Base-by-base conservation (phyloP, 2,329 filamentous ascomycete genomes). In the Ceratocystis albifundus region DNA sequence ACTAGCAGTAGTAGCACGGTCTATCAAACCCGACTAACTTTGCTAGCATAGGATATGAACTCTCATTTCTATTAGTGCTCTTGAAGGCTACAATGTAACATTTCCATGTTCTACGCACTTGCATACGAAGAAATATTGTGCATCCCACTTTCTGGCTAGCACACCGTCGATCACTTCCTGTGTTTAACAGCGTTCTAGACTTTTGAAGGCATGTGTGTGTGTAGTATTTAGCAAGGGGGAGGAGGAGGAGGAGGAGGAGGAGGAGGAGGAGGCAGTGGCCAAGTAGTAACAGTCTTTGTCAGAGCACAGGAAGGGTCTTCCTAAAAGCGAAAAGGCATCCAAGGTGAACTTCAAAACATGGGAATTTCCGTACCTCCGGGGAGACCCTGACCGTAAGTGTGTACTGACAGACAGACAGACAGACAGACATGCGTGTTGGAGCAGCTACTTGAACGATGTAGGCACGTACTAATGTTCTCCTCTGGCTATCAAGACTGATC, bases 51-150 rank as follows among this genome's bases (percentile, higher is more conserved):
- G 55, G 8, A 28, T 28, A 28, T 17, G 20, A 59, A 4, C 4
- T 30, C 15, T n/a, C 28, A 59, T 12, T 59, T 59, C 55, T 36
- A 8, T n/a, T 59, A 59, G 28, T 59, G 7, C 5, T 59, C 32
- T 20, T 7, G 17, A 36, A 36, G 30, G 17, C 55, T 17, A n/a
- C 28, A 20, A 59, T 36, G 55, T 59, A 59, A 36, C 55, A 59
- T 59, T 59, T 59, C 55, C 15, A 59, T 36, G 55, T 59, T 59
- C 25, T 59, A 8, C n/a, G 17, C 17, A 30, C 28, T 20, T 36
- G 5, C 55, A 59, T 59, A 59, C 55, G 55, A 59, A 59, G 15
- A 59, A 59, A 22, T 59, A 28, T 59, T 59, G 55, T 59, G 55
- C 55, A 59, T 59, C 55, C 55, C 55, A 59, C 55, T 59, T 36